Evolutionary conservation across 495 filamentous ascomycete genomes (phyloP), one percentile per base, ranked within the genome.

Genomic region (Hyaloscypha hepaticicola): DNA sequence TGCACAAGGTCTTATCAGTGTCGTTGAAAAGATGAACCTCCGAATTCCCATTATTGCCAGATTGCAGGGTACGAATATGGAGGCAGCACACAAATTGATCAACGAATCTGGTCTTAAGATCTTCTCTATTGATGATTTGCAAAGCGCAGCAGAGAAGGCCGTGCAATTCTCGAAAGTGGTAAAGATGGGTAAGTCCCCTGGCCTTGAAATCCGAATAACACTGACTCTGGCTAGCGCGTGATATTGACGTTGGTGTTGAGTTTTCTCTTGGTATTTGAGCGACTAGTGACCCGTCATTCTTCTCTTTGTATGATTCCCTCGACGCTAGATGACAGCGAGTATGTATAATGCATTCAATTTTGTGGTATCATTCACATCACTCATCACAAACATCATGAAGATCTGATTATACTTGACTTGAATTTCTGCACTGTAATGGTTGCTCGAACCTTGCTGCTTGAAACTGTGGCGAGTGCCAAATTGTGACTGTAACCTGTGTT

Each of bases 151-250:
- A 62, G 96, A 99, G 86, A 98, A 96, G 83, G 89, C 92, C 1
- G 95, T 99, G 72, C 95, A 99, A 79, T 93, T 99, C 76, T 96
- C 92, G 63, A 98, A 97, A 84, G 90, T 99, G 56, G 96, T 99
- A 70, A 98, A 97, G 87, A 90, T 97, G 91, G 88, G 88, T 90
- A 82, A 77, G 87, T 80, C 38, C 29, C 56, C 52, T 29, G 27
- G 29, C 55, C 38, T 21, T 38, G 33, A 24, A 55, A 55, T 38
- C 19, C 22, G 56, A 29, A 60, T 38, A 25, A 50, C 55, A 28
- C 63, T 72, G 55, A 69, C 58, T 29, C n/a, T 38, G 8, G 9
- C 12, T 48, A 72, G 69, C 64, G 33, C 90, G 95, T 68, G 95
- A 97, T 72, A 96, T 97, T 74, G 95, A 99, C 73, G 94, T 99